phyloP scores from a whole-genome alignment of 169 alveolate genomes.

The Pseudocohnilembus persalinus region DNA sequence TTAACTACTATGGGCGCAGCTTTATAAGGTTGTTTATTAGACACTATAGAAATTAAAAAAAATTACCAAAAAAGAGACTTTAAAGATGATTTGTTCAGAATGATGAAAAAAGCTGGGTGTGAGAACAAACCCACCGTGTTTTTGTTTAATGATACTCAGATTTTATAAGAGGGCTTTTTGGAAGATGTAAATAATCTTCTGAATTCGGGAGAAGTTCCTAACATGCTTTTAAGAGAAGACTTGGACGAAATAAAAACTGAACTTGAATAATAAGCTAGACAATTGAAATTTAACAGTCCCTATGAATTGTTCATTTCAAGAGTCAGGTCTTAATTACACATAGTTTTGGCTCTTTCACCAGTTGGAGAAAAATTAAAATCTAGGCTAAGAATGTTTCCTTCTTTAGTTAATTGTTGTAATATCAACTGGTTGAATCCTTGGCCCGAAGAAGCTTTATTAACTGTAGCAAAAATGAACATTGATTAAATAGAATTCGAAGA shows the following conservation, averaged over 20 bases:
- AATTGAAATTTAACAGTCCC: conserved; percentile 59
- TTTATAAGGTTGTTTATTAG: conserved; percentile 51
- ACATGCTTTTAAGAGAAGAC: conserved; percentile 77
- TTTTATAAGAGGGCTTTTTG: conserved; percentile 74
- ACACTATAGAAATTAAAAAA: conserved; percentile 60
- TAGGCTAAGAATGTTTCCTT: conserved; percentile 80
- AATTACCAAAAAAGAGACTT: conserved; percentile 62
- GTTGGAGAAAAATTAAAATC: conserved; percentile 81
- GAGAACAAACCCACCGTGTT: conserved; percentile 58
- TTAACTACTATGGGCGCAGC: conserved; percentile 71
- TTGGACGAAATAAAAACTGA: conserved; percentile 64
- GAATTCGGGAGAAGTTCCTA: conserved; percentile 79
- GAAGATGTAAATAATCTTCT: conserved; percentile 83
- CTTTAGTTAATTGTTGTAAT: conserved; percentile 78
- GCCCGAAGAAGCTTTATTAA: conserved; percentile 86
- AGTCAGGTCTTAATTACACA: conserved; percentile 74
- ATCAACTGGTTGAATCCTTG: conserved; percentile 85
- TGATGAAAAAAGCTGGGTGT: conserved; percentile 64
- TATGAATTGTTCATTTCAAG: conserved; percentile 72
- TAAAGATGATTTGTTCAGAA: conserved; percentile 63
- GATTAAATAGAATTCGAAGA: conserved; percentile 50
- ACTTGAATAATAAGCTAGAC: conserved; percentile 65
- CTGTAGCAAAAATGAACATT: conserved; percentile 72
- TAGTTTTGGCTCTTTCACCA: conserved; percentile 81
- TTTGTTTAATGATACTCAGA: conserved; percentile 74